A percentile compares a stretch with the other conserved stretches of the same genome.
Conservation (phyloP, 2,329 filamentous ascomycete species). For the Exophiala sideris region DNA sequence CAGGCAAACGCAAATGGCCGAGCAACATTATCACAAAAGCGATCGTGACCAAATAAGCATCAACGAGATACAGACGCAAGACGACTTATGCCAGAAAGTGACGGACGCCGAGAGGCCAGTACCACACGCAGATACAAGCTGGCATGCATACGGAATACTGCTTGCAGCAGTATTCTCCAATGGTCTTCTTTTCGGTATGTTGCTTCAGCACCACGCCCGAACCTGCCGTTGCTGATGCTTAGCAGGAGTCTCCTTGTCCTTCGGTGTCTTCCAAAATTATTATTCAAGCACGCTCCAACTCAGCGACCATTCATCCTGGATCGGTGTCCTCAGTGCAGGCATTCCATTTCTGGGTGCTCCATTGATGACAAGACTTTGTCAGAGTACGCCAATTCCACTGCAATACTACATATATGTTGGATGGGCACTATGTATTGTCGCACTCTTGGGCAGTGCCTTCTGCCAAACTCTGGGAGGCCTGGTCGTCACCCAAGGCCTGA, state of each 20-base stretch:
- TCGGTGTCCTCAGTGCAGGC: conserved; percentile 11
- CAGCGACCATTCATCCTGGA: conserved; percentile 10
- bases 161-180: conserved; percentile 4
- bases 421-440: conserved; percentile 18
- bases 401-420: conserved; percentile 12
- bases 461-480: conserved; percentile 42
- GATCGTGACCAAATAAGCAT: too few species aligned
- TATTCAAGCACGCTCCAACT: conserved; percentile 3
- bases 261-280: conserved; percentile 19
- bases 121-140: conserved; percentile 1
- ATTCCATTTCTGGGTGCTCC: conserved; percentile 5
- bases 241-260: conserved; percentile 11
- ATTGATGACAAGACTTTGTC: conserved; percentile 2
- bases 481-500: conserved; percentile 42
- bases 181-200: conserved; percentile 8
- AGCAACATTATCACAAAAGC: too few species aligned
- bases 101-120: background rate
- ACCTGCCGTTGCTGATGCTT: background rate
- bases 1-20: too few species aligned
- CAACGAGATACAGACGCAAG: too few species aligned
- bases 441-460: conserved; percentile 42
- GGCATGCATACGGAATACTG: conserved; percentile 1
- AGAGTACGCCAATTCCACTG: background rate
- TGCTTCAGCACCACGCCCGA: background rate
- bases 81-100: too few species aligned